Conservation (phyloP, 208 protist species). For the Wallacemonas sp. region DNA sequence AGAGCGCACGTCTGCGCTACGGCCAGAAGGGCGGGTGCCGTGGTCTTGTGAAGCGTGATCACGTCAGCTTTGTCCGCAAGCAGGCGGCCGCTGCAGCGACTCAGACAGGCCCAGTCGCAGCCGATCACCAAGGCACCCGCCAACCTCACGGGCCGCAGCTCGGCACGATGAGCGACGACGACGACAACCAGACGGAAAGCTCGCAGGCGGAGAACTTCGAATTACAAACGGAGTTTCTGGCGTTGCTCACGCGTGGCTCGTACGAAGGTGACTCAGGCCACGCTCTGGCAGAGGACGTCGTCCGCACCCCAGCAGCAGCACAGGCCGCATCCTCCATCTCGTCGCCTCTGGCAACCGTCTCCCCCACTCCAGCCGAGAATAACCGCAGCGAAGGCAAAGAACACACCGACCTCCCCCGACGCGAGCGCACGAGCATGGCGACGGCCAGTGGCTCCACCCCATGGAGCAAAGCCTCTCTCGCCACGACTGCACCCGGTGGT, state of each 20-base stretch:
- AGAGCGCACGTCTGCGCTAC: background rate
- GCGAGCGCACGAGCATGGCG: background rate
- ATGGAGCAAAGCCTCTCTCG: background rate
- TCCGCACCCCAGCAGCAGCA: background rate
- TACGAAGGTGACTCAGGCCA: too few relatives aligned
- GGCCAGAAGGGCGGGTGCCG: background rate
- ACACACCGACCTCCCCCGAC: too few relatives aligned
- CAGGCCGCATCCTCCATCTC: background rate
- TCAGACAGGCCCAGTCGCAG: too few relatives aligned
- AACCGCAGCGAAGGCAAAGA: too few relatives aligned
- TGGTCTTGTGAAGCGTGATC: slow-evolving; percentile 22
- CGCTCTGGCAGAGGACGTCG: too few relatives aligned
- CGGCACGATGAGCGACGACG: too few relatives aligned
- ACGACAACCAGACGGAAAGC: background rate
- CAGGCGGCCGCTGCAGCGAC: slow-evolving; percentile 6
- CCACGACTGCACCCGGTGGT: background rate
- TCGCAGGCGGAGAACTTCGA: background rate
- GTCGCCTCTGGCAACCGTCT: background rate
- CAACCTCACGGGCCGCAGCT: too few relatives aligned
- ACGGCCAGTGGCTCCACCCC: background rate
- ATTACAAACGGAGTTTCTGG: slow-evolving; percentile 4
- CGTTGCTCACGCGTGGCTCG: background rate
- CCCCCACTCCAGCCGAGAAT: too few relatives aligned
- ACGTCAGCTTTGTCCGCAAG: slow-evolving; percentile 13
- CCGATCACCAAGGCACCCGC: too few relatives aligned